Evolutionary conservation across 176 grass and related monocot species (phyloP), one percentile per base, ranked within the genome.

Genomic region (Stipa capillata): DNA sequence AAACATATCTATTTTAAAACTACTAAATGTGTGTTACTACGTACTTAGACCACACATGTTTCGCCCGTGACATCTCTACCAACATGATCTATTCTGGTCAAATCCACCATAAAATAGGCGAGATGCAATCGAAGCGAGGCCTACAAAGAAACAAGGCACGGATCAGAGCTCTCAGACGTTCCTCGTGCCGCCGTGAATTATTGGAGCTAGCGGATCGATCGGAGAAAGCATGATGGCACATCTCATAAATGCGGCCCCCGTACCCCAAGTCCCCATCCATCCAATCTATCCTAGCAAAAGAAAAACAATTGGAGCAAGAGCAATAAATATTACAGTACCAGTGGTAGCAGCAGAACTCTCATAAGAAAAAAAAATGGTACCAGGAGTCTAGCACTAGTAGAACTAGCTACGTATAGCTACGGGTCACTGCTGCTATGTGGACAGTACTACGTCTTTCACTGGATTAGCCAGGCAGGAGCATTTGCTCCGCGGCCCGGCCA

Each of bases 111-210:
- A 33, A 32, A 60, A 29, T 14, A 17, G 57, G 28, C 11, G 25
- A 24, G 25, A 17, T 29, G 48, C 55, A 28, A 35, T 7, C 34
- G 13, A 16, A 56, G 6, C 1, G 48, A 16, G 29, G 7, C 17
- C 20, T 62, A n/a, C 17, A 16, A 62, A 20, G 59, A 33, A 23
- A 53, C 20, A 37, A 24, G 37, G 41, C 58, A 77, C 27, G 75
- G 75, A n/a, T 0, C 3, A 16, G 43, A 32, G 68, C 16, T n/a
- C n/a, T 81, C 53, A 71, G 66, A 17, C 42, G 42, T 51, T 64
- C 43, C 57, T 81, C 84, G 77, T 68, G 84, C 60, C 77, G 69
- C 10, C 28, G 15, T 45, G 48, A 57, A 86, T 66, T 74, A 45
- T 85, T 63, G 49, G n/a, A n/a, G n/a, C n/a, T n/a, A n/a, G n/a